Percentiles rank a stretch among this genome's conserved stretches.
phyloP scores from a whole-genome alignment of 129 eudicot genomes.

The Flaveria linearis region DNA sequence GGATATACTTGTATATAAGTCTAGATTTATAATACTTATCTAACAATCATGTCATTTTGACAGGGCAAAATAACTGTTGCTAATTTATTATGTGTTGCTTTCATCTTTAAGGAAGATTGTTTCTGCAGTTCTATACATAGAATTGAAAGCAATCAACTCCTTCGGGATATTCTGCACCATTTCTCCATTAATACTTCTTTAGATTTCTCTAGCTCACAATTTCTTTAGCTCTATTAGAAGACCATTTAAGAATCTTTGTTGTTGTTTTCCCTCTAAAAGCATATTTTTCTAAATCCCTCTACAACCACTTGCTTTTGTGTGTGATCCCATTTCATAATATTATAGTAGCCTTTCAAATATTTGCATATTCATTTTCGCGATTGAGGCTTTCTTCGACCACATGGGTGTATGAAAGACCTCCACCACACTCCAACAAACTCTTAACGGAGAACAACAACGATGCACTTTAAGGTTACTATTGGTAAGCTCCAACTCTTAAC shows the following conservation, averaged over 20 bases:
- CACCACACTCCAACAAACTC: conserved; percentile 18
- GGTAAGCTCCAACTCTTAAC: conserved; percentile 15
- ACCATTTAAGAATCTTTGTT: conserved; percentile 20
- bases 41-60: conserved; percentile 1
- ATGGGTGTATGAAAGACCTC: conserved; percentile 15
- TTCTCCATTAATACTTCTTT: neutral
- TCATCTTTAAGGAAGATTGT: neutral
- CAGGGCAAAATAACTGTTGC: neutral
- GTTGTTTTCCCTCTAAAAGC: conserved; percentile 8
- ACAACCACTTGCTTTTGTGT: conserved; percentile 31
- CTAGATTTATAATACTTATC: too few species aligned
- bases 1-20: too few species aligned
- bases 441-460: neutral
- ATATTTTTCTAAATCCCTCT: conserved; percentile 10
- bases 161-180: neutral
- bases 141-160: conserved; percentile 36
- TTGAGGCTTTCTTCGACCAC: neutral
- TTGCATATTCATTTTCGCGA: neutral
- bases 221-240: conserved; percentile 20
- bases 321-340: conserved; percentile 31
- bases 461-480: conserved; percentile 26
- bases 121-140: conserved; percentile 34
- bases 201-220: neutral
- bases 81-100: neutral
- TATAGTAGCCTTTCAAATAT: conserved; percentile 23